Base-by-base conservation (phyloP, 257 asterid genomes). In the Linaria vulgaris region DNA sequence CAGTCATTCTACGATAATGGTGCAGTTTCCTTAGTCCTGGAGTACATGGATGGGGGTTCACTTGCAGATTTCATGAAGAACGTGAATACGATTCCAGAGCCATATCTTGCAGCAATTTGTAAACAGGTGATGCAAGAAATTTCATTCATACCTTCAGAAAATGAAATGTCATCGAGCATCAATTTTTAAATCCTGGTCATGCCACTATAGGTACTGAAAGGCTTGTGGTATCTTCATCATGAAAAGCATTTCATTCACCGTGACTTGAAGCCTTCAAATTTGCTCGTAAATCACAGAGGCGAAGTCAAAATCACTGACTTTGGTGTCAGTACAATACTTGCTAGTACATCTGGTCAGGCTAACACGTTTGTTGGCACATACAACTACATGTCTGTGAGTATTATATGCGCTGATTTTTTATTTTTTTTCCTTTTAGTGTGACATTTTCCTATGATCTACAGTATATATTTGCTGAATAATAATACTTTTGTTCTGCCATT, bases 371-470 rank as follows among this genome's bases (percentile, higher is more conserved):
- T 94, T 41, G 99, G 99, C 74, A 94, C 99, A 3, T 90, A 90
- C 82, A 90, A 87, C 85, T 94, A 94, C 79, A 94, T 94, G 99
- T 94, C 99, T 76, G 99, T 94, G 79, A 94, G 99, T 85, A 64
- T 74, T 63, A 31, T 37, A 7, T 50, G 52, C 46, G 17, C 49
- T 13, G 7, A 15, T 61, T 38, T 41, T 58, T 0, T 0, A 58
- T 41, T 58, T 0, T 0, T 31, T 37, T 37, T 34, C 19, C 12
- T 30, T 30, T 30, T 2, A 30, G 37, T 30, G 37, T 6, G 3
- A 30, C 6, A 3, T 2, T 30, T 30, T 30, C 37, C 37, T 30
- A 6, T 30, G 37, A 30, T 30, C 10, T 8, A 7, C 41, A 34
- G 9, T 34, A 34, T 34, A 3, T 34, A 34, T 1, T 34, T 34